A percentile compares a stretch with the other conserved stretches of the same genome.
Conservation (phyloP, 495 filamentous ascomycete genomes). For the Entonaema liquescens region DNA sequence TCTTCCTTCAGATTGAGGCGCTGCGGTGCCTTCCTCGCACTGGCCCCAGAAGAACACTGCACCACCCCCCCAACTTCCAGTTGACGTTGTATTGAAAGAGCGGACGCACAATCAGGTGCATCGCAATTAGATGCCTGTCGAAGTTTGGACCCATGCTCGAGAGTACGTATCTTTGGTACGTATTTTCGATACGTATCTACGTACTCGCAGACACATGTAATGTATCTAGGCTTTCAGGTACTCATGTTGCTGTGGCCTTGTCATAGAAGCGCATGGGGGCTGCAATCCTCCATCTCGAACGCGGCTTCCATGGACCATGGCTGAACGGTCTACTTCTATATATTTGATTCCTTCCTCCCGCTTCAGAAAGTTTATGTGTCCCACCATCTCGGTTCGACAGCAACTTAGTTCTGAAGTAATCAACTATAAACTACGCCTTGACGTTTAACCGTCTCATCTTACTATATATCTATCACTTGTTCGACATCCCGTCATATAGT, state of each 20-base stretch:
- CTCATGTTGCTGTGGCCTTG: neutral
- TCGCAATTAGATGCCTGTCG: slow-evolving; percentile 41
- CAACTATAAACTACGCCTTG: slow-evolving; percentile 1
- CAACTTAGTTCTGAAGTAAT: slow-evolving; percentile 32
- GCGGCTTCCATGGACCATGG: slow-evolving; percentile 26
- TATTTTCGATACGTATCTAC: slow-evolving; percentile 17
- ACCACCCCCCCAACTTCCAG: slow-evolving; percentile 4
- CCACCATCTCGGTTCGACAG: slow-evolving; percentile 38
- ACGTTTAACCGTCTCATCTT: neutral
- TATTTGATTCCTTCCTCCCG: slow-evolving; percentile 41
- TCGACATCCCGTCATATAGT: slow-evolving; percentile 5
- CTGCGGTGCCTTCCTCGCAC: slow-evolving; percentile 30
- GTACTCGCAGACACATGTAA: neutral
- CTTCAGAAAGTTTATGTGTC: slow-evolving; percentile 26
- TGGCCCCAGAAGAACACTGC: slow-evolving; percentile 20
- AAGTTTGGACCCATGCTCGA: slow-evolving; percentile 23
- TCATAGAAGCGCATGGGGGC: neutral
- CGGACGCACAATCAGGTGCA: slow-evolving; percentile 46
- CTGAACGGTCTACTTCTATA: slow-evolving; percentile 39
- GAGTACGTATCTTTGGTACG: slow-evolving; percentile 16
- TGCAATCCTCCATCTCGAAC: slow-evolving; percentile 29
- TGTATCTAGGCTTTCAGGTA: slow-evolving; percentile 4
- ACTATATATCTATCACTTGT: neutral
- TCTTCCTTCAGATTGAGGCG: slow-evolving; percentile 32
- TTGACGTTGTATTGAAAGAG: slow-evolving; percentile 45